These are phyloP conservation scores for Lasiodiplodia sp. DNA, from an alignment of 2,329 filamentous ascomycete genomes.

Conservation along the genomic window DNA sequence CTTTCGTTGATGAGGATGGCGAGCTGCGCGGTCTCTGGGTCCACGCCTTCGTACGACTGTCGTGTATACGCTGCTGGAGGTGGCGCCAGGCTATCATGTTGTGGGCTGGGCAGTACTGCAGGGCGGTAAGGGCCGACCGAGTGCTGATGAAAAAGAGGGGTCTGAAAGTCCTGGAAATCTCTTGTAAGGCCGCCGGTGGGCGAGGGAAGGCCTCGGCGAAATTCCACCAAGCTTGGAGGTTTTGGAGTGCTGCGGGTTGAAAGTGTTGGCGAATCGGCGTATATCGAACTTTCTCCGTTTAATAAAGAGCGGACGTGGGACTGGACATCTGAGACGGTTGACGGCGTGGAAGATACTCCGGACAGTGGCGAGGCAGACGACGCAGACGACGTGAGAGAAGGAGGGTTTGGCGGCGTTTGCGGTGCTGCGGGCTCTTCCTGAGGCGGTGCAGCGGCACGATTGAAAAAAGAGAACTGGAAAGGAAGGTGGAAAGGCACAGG, in stretches of 20 bases:
- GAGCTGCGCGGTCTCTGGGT: constrained; percentile 28
- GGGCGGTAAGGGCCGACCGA: not conserved
- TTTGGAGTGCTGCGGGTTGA: constrained; percentile 20
- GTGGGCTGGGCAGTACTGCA: not conserved
- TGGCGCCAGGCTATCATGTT: not conserved
- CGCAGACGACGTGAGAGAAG: constrained; percentile 4
- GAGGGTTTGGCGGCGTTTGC: not conserved
- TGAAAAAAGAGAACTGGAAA: constrained; percentile 17
- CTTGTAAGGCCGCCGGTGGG: not conserved
- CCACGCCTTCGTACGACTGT: constrained; percentile 15
- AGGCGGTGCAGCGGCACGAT: constrained; percentile 3
- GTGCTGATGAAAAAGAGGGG: not conserved
- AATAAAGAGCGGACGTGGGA: constrained; percentile 22
- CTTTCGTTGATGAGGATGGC: constrained; percentile 15
- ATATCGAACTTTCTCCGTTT: constrained; percentile 3
- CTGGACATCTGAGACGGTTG: constrained; percentile 14
- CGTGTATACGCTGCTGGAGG: constrained; percentile 8
- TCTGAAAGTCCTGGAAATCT: not conserved
- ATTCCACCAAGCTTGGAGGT: not conserved
- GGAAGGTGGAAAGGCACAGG: constrained; percentile 15
- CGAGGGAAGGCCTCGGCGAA: not conserved
- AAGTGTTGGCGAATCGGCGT: constrained; percentile 11
- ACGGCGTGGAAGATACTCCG: constrained; percentile 1
- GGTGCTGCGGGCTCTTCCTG: constrained; percentile 3
- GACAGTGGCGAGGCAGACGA: not conserved